Percentiles rank a stretch among this genome's conserved stretches.
phyloP scores from a whole-genome alignment of 2,329 filamentous ascomycete genomes.

The Juglanconis sp. region DNA sequence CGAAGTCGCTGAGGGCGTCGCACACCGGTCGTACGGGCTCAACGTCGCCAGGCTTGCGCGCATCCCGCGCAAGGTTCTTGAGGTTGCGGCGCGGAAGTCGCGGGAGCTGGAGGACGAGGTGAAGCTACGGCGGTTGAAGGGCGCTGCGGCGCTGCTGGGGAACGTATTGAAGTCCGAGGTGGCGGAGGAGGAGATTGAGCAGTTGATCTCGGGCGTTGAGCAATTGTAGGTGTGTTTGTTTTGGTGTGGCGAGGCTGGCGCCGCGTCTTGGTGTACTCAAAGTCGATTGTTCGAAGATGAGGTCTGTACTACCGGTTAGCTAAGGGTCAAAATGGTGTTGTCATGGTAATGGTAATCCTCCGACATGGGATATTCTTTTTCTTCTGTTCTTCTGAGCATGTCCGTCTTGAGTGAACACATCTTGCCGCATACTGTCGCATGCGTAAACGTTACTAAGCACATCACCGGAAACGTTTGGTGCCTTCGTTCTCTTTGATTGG shows the following conservation, averaged over 20 bases:
- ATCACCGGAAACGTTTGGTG: too few relatives aligned
- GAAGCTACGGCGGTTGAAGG: conserved; percentile 57
- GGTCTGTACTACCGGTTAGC: too few relatives aligned
- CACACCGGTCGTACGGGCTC: conserved; percentile 88
- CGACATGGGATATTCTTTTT: too few relatives aligned
- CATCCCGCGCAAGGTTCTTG: conserved; percentile 72
- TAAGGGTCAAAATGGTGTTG: too few relatives aligned
- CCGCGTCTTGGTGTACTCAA: too few relatives aligned
- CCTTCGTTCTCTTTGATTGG: too few relatives aligned
- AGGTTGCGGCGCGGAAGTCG: conserved; percentile 77
- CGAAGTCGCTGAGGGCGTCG: conserved; percentile 84
- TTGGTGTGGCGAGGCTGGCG: background rate
- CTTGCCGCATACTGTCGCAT: too few relatives aligned
- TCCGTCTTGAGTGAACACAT: too few relatives aligned
- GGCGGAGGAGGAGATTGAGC: conserved; percentile 43
- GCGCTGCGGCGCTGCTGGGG: conserved; percentile 40
- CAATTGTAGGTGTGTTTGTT: conserved; percentile 43
- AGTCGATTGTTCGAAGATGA: too few relatives aligned
- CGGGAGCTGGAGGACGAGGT: conserved; percentile 74
- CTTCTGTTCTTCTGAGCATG: too few relatives aligned
- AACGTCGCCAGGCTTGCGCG: conserved; percentile 88
- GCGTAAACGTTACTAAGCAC: too few relatives aligned
- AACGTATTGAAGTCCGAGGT: conserved; percentile 36
- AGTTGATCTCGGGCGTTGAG: conserved; percentile 55
- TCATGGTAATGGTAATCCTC: too few relatives aligned